Percentiles rank a stretch among this genome's conserved stretches.
Evolutionary conservation across 2,329 filamentous ascomycete species (phyloP).

Genomic region (Graphilbum fragrans): DNA sequence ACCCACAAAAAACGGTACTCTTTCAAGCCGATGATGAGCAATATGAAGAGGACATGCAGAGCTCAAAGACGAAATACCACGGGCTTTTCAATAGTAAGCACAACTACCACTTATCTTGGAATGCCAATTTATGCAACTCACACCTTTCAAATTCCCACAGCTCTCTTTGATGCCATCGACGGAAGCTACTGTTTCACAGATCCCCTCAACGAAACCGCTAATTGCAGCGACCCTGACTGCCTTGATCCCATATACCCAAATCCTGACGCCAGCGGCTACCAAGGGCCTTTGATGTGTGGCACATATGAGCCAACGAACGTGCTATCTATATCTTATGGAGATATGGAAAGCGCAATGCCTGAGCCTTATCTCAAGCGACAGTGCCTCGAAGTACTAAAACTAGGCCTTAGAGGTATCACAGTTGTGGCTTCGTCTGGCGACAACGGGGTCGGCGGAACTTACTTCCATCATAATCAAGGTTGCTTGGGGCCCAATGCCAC

Average conservation of each 20-base stretch:
- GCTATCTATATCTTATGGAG: slow-evolving; percentile 41
- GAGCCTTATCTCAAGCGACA: slow-evolving; percentile 37
- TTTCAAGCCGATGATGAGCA: slow-evolving; percentile 30
- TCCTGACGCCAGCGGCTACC: slow-evolving; percentile 29
- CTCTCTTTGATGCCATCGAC: slow-evolving; percentile 33
- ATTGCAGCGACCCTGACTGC: slow-evolving; percentile 18
- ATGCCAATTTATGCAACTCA: no score
- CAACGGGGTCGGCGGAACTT: slow-evolving; percentile 23
- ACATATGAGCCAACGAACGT: slow-evolving; percentile 37
- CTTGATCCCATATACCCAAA: slow-evolving; percentile 36
- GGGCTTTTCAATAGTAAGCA: slow-evolving; percentile 5
- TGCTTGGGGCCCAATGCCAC: slow-evolving; percentile 19
- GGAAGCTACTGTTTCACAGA: slow-evolving; percentile 35
- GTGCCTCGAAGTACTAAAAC: slow-evolving; percentile 37
- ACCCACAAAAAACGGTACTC: slow-evolving; percentile 24
- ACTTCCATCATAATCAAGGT: slow-evolving; percentile 18
- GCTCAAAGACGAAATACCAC: background rate
- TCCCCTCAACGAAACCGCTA: slow-evolving; percentile 31
- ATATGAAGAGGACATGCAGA: slow-evolving; percentile 17
- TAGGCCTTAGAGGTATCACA: slow-evolving; percentile 32
- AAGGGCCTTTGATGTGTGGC: slow-evolving; percentile 24
- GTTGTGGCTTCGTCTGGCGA: slow-evolving; percentile 34
- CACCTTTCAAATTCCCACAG: no score
- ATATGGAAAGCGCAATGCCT: slow-evolving; percentile 37
- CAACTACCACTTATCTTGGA: no score